phyloP scores from a whole-genome alignment of 2,329 filamentous ascomycete genomes.

The Curvularia sp. region DNA sequence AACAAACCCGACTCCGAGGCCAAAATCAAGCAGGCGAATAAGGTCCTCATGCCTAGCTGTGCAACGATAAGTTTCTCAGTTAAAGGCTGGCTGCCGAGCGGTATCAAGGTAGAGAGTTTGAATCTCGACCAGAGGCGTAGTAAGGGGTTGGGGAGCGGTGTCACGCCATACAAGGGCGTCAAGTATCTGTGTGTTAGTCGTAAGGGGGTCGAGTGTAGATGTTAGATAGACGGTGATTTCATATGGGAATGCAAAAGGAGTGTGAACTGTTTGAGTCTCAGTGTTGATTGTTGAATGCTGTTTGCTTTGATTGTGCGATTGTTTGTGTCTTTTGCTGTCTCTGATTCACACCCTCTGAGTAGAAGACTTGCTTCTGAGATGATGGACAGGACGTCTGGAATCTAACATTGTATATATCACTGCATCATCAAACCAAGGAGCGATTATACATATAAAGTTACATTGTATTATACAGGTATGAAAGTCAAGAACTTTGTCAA shows the following conservation, averaged over 20 bases:
- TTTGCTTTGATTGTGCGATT: not conserved
- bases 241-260: not conserved
- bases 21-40: constrained; percentile 65
- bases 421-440: too few species aligned
- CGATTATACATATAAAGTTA: too few species aligned
- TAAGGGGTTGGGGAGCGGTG: constrained; percentile 80
- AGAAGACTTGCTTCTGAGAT: too few species aligned
- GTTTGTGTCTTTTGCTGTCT: not conserved
- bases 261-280: not conserved
- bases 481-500: too few species aligned
- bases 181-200: constrained; percentile 85
- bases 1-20: constrained; percentile 52
- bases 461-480: too few species aligned
- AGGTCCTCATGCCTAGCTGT: constrained; percentile 57
- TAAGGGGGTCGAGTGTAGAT: constrained; percentile 58
- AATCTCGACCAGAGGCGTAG: constrained; percentile 77
- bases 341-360: not conserved
- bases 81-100: constrained; percentile 70
- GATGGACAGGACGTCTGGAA: too few species aligned
- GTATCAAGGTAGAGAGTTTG: constrained; percentile 68
- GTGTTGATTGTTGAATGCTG: not conserved
- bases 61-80: constrained; percentile 60
- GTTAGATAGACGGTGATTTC: constrained; percentile 17
- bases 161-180: constrained; percentile 97
- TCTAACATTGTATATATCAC: too few species aligned